These are phyloP conservation scores for Xanthoconium separans DNA, from an alignment of 1,284 basidiomycete species.

Conservation along the genomic window DNA sequence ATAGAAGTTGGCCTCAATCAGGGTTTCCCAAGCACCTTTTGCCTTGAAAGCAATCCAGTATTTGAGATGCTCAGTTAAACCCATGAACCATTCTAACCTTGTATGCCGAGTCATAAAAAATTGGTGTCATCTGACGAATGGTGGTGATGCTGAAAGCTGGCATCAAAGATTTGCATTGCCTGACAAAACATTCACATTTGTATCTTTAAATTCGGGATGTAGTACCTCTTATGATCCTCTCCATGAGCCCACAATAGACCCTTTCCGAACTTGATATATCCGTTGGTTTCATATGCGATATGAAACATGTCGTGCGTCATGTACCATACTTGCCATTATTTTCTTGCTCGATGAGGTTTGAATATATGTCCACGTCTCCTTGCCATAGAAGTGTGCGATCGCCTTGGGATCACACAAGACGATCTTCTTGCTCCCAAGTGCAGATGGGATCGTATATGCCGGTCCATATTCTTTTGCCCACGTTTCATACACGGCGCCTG, in stretches of 20 bases:
- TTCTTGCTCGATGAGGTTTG: slow-evolving; percentile 35
- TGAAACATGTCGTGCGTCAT: slow-evolving; percentile 9
- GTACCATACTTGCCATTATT: slow-evolving; percentile 41
- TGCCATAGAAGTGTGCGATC: slow-evolving; percentile 16
- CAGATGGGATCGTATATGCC: slow-evolving; percentile 32
- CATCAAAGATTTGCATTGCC: slow-evolving; percentile 35
- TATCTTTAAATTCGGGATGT: too few relatives aligned
- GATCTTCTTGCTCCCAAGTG: slow-evolving; percentile 41
- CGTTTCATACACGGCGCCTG: slow-evolving; percentile 9
- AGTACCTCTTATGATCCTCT: slow-evolving; percentile 15
- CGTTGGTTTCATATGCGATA: background rate
- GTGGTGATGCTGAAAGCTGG: slow-evolving; percentile 9
- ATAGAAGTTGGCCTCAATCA: slow-evolving; percentile 37
- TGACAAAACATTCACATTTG: slow-evolving; percentile 9
- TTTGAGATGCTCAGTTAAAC: background rate
- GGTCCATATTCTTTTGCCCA: slow-evolving; percentile 14
- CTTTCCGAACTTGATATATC: slow-evolving; percentile 10
- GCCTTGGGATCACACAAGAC: slow-evolving; percentile 42
- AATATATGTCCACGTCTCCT: slow-evolving; percentile 50
- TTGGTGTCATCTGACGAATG: slow-evolving; percentile 4
- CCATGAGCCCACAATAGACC: slow-evolving; percentile 18
- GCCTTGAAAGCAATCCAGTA: slow-evolving; percentile 16
- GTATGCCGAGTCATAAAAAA: slow-evolving; percentile 34
- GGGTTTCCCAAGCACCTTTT: slow-evolving; percentile 50
- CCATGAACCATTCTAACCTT: slow-evolving; percentile 39